A percentile compares a stretch with the other conserved stretches of the same genome.
Conservation (phyloP, 345 rosid species). For the Cardamine resedifolia region DNA sequence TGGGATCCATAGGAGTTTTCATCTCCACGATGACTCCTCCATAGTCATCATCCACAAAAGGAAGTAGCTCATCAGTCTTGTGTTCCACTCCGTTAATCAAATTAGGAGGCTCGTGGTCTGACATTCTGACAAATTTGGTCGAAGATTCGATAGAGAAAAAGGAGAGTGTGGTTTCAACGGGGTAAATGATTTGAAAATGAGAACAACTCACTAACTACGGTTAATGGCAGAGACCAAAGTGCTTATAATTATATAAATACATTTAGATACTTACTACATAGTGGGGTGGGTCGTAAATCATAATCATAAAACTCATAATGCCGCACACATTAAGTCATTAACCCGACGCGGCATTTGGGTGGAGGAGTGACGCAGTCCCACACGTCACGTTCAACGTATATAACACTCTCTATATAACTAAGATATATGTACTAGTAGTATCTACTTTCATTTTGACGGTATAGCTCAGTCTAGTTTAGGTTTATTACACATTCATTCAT, state of each 20-base stretch:
- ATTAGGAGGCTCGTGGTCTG: slow-evolving; percentile 23
- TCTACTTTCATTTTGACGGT: neutral
- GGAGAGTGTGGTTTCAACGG: slow-evolving; percentile 8
- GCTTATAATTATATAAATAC: neutral
- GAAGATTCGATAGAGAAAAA: neutral
- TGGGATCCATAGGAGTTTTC: slow-evolving; percentile 51
- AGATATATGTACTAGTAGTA: neutral
- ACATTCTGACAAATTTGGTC: neutral
- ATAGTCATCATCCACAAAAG: slow-evolving; percentile 48
- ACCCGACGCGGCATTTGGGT: neutral
- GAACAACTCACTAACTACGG: neutral
- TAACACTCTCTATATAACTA: neutral
- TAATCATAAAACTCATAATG: neutral
- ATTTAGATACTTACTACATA: neutral
- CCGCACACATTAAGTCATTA: neutral
- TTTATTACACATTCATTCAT: too few species aligned
- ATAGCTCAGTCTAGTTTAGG: too few species aligned
- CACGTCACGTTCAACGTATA: neutral
- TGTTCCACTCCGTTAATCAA: slow-evolving; percentile 39
- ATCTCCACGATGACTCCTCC: slow-evolving; percentile 64
- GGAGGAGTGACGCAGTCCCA: slow-evolving; percentile 16
- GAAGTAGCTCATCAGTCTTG: slow-evolving; percentile 37
- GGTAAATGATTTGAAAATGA: slow-evolving; percentile 24
- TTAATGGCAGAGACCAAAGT: neutral
- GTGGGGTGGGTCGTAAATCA: slow-evolving; percentile 24